Base-by-base conservation (phyloP, 768 basidiomycete species). In the Leccinum subgranulosum region DNA sequence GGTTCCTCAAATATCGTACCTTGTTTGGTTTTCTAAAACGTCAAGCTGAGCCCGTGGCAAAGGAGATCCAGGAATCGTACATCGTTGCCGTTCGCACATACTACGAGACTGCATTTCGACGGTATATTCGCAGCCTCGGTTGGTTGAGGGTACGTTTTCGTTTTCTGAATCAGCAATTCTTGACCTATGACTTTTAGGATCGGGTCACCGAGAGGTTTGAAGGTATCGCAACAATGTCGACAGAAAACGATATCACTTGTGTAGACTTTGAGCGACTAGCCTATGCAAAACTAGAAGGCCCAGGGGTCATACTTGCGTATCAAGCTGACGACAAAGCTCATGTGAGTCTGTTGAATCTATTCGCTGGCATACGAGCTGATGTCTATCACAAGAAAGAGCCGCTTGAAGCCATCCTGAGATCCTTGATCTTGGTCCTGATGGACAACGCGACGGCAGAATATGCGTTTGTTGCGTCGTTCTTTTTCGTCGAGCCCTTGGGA, bases 381-480 rank as follows among this genome's bases (percentile, higher is more conserved):
- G 46, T 31, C 61, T 39, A 15, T 23, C 21, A 39, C 50, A 71
- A 89, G 95, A 91, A 84, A 84, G 88, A 90, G 63, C 84, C 89
- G 0, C 71, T 88, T 1, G 97, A 98, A 75, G 87, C 87, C 0
- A 76, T 98, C 23, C 79, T 93, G 60, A 86, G 96, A 25, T 96
- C 95, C 0, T 75, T 93, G 25, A 75, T 94, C 49, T 77, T 98
- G 52, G 95, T 97, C 53, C 83, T 98, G 59, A 86, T 96, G 82
- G 94, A 98, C 75, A 98, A 99, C 67, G 88, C 92, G 4, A 90
- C 90, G 1, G 84, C 94, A 28, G 96, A 98, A 74, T 96, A 94
- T 73, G 79, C 86, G 1, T 98, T 98, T 66, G 74, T 97, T 51
- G 83, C 85, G 10, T 76, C 84, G 0, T 98, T 99, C 76, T 98